Evolutionary conservation across 2,329 filamentous ascomycete genomes (phyloP).

Genomic region (Phaeophleospora eucalypticola): DNA sequence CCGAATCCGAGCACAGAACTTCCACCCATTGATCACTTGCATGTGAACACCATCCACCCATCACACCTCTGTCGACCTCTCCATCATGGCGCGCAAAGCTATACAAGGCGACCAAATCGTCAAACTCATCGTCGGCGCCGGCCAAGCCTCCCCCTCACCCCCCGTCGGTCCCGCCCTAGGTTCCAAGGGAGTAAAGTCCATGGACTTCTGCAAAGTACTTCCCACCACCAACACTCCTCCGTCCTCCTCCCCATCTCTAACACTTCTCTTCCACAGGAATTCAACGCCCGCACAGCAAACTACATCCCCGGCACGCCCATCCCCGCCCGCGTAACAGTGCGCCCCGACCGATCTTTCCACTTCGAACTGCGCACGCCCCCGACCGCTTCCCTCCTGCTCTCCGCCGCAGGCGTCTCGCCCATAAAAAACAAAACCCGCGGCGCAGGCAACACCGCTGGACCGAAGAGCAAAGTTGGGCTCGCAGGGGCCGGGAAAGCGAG

Average conservation of each 20-base stretch:
- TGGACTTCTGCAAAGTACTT: slow-evolving; percentile 96
- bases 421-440: slow-evolving; percentile 75
- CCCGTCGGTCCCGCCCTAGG: slow-evolving; percentile 94
- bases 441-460: slow-evolving; percentile 53
- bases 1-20: neutral
- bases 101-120: slow-evolving; percentile 69
- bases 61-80: no score
- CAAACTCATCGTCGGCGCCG: slow-evolving; percentile 95
- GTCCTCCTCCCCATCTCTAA: neutral
- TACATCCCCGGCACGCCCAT: slow-evolving; percentile 79
- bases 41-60: slow-evolving; percentile 5
- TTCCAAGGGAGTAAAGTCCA: slow-evolving; percentile 96
- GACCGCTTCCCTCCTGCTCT: slow-evolving; percentile 84
- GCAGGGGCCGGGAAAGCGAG: slow-evolving; percentile 36
- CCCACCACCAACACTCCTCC: slow-evolving; percentile 2
- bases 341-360: slow-evolving; percentile 85
- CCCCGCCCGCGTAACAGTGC: slow-evolving; percentile 85
- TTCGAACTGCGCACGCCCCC: slow-evolving; percentile 89
- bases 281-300: slow-evolving; percentile 61
- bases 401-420: slow-evolving; percentile 70
- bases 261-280: slow-evolving; percentile 20
- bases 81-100: slow-evolving; percentile 49
- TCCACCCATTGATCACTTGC: neutral
- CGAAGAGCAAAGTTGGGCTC: slow-evolving; percentile 36
- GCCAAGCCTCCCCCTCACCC: slow-evolving; percentile 89